Percentiles rank a stretch among this genome's conserved stretches.
These are phyloP conservation scores for Mycocentrospora acerina DNA, from an alignment of 2,329 filamentous ascomycete species.

Conservation along the genomic window DNA sequence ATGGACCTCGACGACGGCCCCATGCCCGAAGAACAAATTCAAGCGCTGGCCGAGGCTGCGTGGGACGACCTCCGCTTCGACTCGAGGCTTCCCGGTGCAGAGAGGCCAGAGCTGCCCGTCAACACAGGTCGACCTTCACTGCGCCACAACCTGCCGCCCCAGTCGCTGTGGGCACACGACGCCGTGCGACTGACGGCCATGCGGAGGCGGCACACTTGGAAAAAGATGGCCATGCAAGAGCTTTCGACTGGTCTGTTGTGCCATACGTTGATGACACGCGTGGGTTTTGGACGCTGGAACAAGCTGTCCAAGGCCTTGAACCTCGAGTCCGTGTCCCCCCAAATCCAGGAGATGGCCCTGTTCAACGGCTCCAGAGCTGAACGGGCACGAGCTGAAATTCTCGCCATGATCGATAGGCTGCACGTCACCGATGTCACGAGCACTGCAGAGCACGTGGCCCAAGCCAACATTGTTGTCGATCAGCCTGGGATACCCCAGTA, in stretches of 20 bases:
- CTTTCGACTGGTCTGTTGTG: slow-evolving; percentile 45
- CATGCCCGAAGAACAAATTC: slow-evolving; percentile 13
- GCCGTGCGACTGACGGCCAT: slow-evolving; percentile 31
- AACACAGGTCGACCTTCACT: slow-evolving; percentile 43
- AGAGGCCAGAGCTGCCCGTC: slow-evolving; percentile 37
- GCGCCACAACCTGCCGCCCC: slow-evolving; percentile 43
- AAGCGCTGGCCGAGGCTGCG: slow-evolving; percentile 14
- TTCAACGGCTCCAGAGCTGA: slow-evolving; percentile 3
- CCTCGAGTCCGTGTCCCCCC: slow-evolving; percentile 17
- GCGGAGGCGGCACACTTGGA: slow-evolving; percentile 38
- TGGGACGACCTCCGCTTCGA: slow-evolving; percentile 36
- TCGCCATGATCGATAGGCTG: slow-evolving; percentile 16
- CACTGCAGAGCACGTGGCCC: slow-evolving; percentile 12
- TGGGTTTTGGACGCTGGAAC: slow-evolving; percentile 7
- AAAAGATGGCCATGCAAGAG: slow-evolving; percentile 47
- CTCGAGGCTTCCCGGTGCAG: slow-evolving; percentile 26
- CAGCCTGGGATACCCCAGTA: slow-evolving; percentile 34
- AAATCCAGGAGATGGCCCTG: slow-evolving; percentile 18
- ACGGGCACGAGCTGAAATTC: slow-evolving; percentile 15
- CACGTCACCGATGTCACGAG: slow-evolving; percentile 8
- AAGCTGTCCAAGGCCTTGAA: slow-evolving; percentile 3
- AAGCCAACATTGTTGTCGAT: slow-evolving; percentile 8
- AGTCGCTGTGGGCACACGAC: slow-evolving; percentile 49
- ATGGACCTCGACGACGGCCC: slow-evolving; percentile 29
- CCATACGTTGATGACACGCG: slow-evolving; percentile 34